phyloP scores from a whole-genome alignment of 345 rosid species.

The Eucalyptus cloeziana region DNA sequence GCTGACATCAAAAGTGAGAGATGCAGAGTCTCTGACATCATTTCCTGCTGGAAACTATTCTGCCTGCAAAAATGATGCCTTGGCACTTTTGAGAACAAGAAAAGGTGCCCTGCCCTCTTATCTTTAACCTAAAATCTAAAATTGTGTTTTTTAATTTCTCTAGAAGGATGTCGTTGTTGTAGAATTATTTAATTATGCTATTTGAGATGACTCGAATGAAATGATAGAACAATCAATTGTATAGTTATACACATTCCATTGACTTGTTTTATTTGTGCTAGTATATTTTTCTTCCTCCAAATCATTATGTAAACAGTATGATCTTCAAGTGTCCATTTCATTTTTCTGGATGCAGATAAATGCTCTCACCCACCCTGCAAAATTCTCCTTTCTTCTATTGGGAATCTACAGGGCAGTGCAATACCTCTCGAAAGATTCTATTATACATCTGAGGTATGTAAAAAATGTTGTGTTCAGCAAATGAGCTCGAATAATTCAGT shows the following conservation, averaged over 20 bases:
- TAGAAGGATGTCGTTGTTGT: not conserved
- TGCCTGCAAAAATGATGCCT: constrained; percentile 25
- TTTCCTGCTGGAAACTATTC: constrained; percentile 29
- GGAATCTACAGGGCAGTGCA: constrained; percentile 10
- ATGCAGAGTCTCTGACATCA: not conserved
- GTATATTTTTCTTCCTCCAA: not conserved
- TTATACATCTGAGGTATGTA: constrained; percentile 31
- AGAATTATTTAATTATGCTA: not conserved
- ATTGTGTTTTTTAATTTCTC: not conserved
- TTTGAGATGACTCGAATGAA: not conserved
- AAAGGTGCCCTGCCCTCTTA: constrained; percentile 7
- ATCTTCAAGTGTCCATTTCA: not conserved
- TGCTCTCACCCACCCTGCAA: constrained; percentile 20
- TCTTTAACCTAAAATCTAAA: not conserved
- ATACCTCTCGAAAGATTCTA: constrained; percentile 13
- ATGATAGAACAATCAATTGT: not conserved
- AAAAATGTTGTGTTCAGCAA: not conserved
- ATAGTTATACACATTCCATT: not conserved
- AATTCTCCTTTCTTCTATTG: constrained; percentile 2
- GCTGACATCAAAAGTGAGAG: not conserved
- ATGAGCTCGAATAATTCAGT: not conserved
- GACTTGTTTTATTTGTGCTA: not conserved
- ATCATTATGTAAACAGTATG: not conserved
- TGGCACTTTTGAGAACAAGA: constrained; percentile 13
- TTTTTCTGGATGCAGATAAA: constrained; percentile 14